Base-by-base conservation (phyloP, 345 rosid genomes). In the Combretum micranthum region DNA sequence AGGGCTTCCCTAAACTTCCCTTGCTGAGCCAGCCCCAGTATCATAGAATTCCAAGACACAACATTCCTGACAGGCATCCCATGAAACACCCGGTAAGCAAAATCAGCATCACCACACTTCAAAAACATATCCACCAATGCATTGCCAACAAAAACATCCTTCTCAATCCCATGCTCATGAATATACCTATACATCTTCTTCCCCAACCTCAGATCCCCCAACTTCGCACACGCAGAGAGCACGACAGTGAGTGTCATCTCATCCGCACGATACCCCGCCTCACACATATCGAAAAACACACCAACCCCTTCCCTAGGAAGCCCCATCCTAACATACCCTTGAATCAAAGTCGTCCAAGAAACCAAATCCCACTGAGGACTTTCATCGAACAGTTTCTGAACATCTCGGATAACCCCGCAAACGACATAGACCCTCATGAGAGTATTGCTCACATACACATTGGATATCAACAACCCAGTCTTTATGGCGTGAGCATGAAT, bases 31-130 rank as follows among this genome's bases (percentile, higher is more conserved):
- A 72, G 70, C 13, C 80, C 83, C 45, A 70, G 64, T 52, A 82
- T 75, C 84, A 82, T 59, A 26, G 80, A 75, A 63, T 77, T 79
- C 83, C 84, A 82, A 17, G 84, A 75, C 61, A 79, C 77, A 12
- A 69, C 74, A 43, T 79, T 79, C 53, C 63, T 77, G 6, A 70
- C 62, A 9, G 80, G 77, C 83, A 79, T 82, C 14, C 64, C 63
- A 18, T 55, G 23, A 42, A 79, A 79, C 56, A 76, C 20, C 66
- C 58, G 23, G 44, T 56, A 22, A 53, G 80, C 84, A 0, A 63
- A 63, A 16, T 23, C 64, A 0, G 57, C 55, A 26, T 67, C 63
- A 0, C 82, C 76, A 5, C 84, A 76, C 61, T 76, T 79, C 42
- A 72, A 49, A 60, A 76, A 74, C 82, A 76, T 76, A 43, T 74